These are phyloP conservation scores for Alternaria dauci DNA, from an alignment of 2,329 filamentous ascomycete species.

Conservation along the genomic window DNA sequence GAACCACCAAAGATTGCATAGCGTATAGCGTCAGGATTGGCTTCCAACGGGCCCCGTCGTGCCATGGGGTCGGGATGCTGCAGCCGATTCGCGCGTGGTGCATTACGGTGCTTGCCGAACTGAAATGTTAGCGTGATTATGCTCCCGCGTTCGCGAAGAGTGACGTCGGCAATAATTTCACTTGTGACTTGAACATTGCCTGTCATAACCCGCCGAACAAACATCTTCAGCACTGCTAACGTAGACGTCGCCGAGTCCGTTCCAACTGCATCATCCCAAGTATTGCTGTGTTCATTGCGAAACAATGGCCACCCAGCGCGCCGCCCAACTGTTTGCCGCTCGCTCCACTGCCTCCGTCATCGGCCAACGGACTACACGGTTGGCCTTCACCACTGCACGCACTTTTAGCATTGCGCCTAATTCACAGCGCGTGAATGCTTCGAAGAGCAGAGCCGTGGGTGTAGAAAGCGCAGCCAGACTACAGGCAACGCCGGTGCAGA, in stretches of 20 bases:
- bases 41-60: neutral
- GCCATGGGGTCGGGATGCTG: neutral
- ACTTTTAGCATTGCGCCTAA: slow-evolving; percentile 15
- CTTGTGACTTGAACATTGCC: slow-evolving; percentile 7
- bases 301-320: slow-evolving; percentile 33
- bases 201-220: neutral
- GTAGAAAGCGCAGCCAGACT: neutral
- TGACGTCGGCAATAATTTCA: slow-evolving; percentile 36
- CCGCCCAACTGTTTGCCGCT: slow-evolving; percentile 23
- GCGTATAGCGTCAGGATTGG: neutral
- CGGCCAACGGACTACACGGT: slow-evolving; percentile 15
- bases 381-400: slow-evolving; percentile 15
- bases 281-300: neutral
- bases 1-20: too few relatives aligned
- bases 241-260: neutral
- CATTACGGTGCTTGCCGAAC: neutral
- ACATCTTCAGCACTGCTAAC: neutral
- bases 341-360: slow-evolving; percentile 19
- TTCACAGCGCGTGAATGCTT: slow-evolving; percentile 1
- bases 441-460: neutral
- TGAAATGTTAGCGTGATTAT: slow-evolving; percentile 16
- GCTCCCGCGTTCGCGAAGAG: slow-evolving; percentile 19
- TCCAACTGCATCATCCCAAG: neutral
- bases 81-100: neutral
- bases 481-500: slow-evolving; percentile 6